Base-by-base conservation (phyloP, 2,329 filamentous ascomycete genomes). In the Paradendryphiella salina region DNA sequence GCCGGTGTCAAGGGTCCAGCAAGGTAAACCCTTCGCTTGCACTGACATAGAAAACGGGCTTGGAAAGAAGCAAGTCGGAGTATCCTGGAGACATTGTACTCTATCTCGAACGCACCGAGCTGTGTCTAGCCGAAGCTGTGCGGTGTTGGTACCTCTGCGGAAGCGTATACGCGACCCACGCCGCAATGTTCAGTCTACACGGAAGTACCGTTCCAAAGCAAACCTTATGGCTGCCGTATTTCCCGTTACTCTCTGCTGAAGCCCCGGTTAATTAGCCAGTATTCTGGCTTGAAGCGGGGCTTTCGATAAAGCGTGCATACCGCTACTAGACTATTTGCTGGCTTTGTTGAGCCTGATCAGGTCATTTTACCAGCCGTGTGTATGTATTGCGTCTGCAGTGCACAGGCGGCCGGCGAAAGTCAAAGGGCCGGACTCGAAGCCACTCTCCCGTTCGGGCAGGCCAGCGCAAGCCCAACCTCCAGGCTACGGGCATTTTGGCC, bases 181-280 rank as follows among this genome's bases (percentile, higher is more conserved):
- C 34, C 46, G 42, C 33, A 40, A n/a, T 38, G 33, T 32, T 21
- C 40, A 47, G 13, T 42, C 32, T 36, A 36, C 23, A n/a, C 20
- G 37, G 21, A 21, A 36, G 29, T 21, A 35, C 18, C 26, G 23
- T 37, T 31, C n/a, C 37, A 32, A 31, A 4, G 23, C 26, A 26
- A 20, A 41, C 36, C 18, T 28, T 41, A 28, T 39, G 20, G 38
- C 43, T 45, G 46, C 40, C 48, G 50, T 44, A 64, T 59, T 51
- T 50, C 56, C 56, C 53, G 53, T 44, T 56, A 59, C 62, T 54
- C 52, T 61, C 26, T 35, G 45, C 33, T 47, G 18, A 52, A 36
- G 50, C 36, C 26, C 44, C 43, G 55, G 58, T 54, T 69, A 72
- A 70, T 72, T 72, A 69, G 52, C 61, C 55, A 39, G 48, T 61